Percentiles rank a stretch among this genome's conserved stretches.
Conservation (phyloP, 805 yeast species). For the Pichia nakasei region DNA sequence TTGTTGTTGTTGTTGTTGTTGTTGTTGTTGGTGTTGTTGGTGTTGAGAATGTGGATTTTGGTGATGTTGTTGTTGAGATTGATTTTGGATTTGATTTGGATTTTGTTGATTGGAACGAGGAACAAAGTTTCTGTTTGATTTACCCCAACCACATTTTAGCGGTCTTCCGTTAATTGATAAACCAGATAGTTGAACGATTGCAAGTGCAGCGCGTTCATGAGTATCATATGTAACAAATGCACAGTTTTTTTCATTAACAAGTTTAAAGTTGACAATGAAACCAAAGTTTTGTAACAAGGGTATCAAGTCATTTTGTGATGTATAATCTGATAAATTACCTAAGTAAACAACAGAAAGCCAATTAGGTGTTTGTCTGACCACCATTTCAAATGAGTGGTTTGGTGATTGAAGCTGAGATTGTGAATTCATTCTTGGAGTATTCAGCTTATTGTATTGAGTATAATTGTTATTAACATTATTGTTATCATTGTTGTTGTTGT, state of each 20-base stretch:
- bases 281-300: constrained; percentile 76
- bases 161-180: constrained; percentile 68
- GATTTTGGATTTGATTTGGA: not conserved
- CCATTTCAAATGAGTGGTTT: constrained; percentile 46
- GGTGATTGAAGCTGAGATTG: not conserved
- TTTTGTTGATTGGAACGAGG: not conserved
- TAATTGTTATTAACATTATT: constrained; percentile 2
- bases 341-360: constrained; percentile 83
- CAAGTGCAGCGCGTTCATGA: constrained; percentile 84
- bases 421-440: not conserved
- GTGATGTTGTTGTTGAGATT: not conserved
- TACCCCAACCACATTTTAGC: constrained; percentile 84
- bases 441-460: not conserved
- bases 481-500: constrained; percentile 14
- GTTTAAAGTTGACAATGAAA: constrained; percentile 69
- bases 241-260: constrained; percentile 75
- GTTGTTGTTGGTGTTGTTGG: not conserved
- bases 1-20: not conserved
- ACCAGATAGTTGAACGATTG: constrained; percentile 72
- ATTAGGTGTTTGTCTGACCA: constrained; percentile 68
- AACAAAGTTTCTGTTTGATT: constrained; percentile 16
- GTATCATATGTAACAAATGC: constrained; percentile 83
- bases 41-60: not conserved
- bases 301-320: constrained; percentile 62
- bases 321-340: constrained; percentile 75